phyloP scores from a whole-genome alignment of 805 yeast genomes.

The Myxozyma sirexii region DNA sequence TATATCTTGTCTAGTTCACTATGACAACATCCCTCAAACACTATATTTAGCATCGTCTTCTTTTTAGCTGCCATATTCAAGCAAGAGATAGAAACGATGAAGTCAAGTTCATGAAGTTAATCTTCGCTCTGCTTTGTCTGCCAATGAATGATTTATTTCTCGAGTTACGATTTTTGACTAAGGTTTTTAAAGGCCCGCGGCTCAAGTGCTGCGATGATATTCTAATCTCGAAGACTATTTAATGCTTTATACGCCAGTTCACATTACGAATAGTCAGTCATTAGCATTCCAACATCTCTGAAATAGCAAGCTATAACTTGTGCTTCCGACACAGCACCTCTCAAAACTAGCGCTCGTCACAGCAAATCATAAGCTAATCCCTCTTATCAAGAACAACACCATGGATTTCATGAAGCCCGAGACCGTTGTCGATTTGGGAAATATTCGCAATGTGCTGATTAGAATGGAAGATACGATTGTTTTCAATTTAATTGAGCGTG shows the following conservation, averaged over 20 bases:
- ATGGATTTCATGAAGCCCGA: constrained; percentile 33
- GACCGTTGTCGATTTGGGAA: constrained; percentile 58
- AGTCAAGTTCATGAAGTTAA: too few relatives aligned
- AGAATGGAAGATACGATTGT: constrained; percentile 97
- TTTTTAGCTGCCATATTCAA: neutral
- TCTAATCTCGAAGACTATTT: too few relatives aligned
- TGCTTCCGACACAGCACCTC: too few relatives aligned
- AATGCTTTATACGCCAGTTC: too few relatives aligned
- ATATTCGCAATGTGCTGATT: constrained; percentile 81
- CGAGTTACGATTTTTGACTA: too few relatives aligned
- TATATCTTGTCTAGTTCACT: constrained; percentile 73
- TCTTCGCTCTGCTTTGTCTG: neutral
- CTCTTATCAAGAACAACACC: neutral
- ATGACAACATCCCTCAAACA: constrained; percentile 89
- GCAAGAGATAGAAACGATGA: neutral
- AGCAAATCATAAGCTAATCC: neutral
- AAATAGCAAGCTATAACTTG: neutral
- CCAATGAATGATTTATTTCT: too few relatives aligned
- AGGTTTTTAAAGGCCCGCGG: too few relatives aligned
- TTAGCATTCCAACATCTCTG: neutral
- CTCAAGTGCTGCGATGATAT: too few relatives aligned
- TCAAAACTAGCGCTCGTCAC: too few relatives aligned
- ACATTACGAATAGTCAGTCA: too few relatives aligned
- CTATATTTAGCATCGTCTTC: constrained; percentile 49
- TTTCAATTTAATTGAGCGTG: constrained; percentile 88